Evolutionary conservation across 2,329 filamentous ascomycete species (phyloP), one percentile per base, ranked within the genome.

Genomic region (Coniochaeta ligniaria): DNA sequence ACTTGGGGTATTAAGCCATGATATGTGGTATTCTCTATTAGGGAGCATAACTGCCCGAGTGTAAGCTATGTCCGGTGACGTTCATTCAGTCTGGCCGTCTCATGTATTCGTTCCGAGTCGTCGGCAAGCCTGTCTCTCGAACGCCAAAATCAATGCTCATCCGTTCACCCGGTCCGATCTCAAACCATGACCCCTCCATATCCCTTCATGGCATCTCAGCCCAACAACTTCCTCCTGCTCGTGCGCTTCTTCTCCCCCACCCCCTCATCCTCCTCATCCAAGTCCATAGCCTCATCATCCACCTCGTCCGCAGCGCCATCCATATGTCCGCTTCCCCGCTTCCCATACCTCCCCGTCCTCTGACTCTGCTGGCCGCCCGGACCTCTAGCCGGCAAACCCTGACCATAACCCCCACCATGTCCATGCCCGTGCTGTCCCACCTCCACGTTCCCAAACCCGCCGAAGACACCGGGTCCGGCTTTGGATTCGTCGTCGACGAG

Each of bases 161-260:
- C 11, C 3, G 35, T 16, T 38, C 16, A 12, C 12, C 35, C 35
- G 2, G 12, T 52, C 14, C 6, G 9, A 14, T 16, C 17, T 31
- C 47, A n/a, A 14, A 8, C 47, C 24, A 28, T 31, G 12, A 33
- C 22, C 14, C 20, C 12, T 41, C 38, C 35, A 6, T 17, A 9
- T 41, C 38, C 11, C 38, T n/a, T 41, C 38, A 9, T 7, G 26
- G 7, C 14, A n/a, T 28, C 47, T 28, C 35, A 31, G 16, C 47
- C 54, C 66, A 75, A 84, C 63, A 85, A 75, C 74, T 84, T 86
- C 60, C 82, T 76, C 63, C 81, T 80, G 64, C 77, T 81, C 1
- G 77, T 74, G 47, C 81, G 75, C 70, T 81, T 83, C 75, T 76
- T 80, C 63, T 71, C 76, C 20, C 54, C 74, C 6, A 80, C 75